Conservation (phyloP, 2,329 filamentous ascomycete species). For the Ceratocystis destructans region DNA sequence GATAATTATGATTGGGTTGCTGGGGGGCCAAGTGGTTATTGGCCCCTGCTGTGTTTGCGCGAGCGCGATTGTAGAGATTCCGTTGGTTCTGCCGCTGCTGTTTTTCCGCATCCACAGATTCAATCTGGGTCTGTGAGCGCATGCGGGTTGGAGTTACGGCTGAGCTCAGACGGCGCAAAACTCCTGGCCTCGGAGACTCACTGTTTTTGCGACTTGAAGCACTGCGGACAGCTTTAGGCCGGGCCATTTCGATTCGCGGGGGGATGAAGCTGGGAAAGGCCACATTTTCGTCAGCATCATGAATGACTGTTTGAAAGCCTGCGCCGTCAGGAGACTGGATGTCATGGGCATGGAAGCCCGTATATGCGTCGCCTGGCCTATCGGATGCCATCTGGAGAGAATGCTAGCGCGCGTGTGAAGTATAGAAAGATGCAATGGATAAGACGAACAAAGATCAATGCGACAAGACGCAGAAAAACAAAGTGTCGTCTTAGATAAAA, state of each 20-base stretch:
- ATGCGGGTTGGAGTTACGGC: background rate
- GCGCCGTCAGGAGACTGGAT: background rate
- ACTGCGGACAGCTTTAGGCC: background rate
- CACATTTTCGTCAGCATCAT: background rate
- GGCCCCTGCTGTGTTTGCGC: background rate
- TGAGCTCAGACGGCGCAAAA: background rate
- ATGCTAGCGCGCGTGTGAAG: background rate
- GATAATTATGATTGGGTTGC: background rate
- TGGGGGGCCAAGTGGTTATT: background rate
- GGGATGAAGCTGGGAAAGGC: constrained; percentile 8
- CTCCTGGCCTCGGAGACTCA: background rate
- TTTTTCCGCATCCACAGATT: background rate
- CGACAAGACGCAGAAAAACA: background rate
- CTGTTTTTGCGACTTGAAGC: background rate
- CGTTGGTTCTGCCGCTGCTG: background rate
- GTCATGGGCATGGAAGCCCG: background rate
- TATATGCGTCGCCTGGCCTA: background rate
- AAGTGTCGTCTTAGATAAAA: background rate
- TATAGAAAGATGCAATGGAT: background rate
- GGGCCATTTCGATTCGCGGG: constrained; percentile 11
- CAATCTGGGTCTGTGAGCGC: background rate
- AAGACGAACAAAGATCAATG: background rate
- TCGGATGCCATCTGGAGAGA: background rate
- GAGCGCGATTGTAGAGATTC: background rate
- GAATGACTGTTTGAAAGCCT: background rate